Percentiles rank a stretch among this genome's conserved stretches.
phyloP scores from a whole-genome alignment of 345 rosid species.

The Linum trigynum region DNA sequence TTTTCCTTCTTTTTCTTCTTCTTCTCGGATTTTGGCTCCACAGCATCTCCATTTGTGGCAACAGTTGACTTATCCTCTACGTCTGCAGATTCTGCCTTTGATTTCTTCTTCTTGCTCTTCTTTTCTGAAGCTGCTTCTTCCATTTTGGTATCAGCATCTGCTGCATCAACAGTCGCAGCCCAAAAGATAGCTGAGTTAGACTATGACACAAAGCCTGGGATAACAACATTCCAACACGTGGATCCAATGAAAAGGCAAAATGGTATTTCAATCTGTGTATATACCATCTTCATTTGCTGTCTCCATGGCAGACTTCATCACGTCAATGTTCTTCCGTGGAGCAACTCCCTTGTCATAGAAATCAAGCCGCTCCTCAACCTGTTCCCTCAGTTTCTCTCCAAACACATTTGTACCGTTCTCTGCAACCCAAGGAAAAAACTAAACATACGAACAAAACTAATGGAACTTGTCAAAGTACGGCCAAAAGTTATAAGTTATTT shows the following conservation, averaged over 20 bases:
- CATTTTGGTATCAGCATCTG: background rate
- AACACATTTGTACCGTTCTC: slow-evolving; percentile 49
- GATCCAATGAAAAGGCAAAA: background rate
- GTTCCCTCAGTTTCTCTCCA: slow-evolving; percentile 90
- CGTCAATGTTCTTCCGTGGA: slow-evolving; percentile 92
- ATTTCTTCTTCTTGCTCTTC: slow-evolving; percentile 65
- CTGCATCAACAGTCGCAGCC: background rate
- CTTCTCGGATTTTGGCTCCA: slow-evolving; percentile 43
- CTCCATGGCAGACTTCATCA: slow-evolving; percentile 60
- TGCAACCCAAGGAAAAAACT: slow-evolving; percentile 15
- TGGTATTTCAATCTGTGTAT: too few relatives aligned
- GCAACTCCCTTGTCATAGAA: slow-evolving; percentile 94
- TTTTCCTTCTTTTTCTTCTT: slow-evolving; percentile 41
- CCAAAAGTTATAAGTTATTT: slow-evolving; percentile 1
- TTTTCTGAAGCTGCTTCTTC: slow-evolving; percentile 45
- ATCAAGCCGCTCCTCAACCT: slow-evolving; percentile 85
- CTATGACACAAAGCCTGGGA: background rate
- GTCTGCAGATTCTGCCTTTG: slow-evolving; percentile 26
- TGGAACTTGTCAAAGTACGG: background rate
- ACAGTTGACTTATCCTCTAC: slow-evolving; percentile 24
- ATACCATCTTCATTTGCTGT: slow-evolving; percentile 3
- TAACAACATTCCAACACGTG: background rate
- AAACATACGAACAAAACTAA: background rate
- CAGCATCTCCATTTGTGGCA: slow-evolving; percentile 28
- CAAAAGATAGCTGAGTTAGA: background rate